Evolutionary conservation across 2,329 filamentous ascomycete species (phyloP), one percentile per base, ranked within the genome.

Genomic region (Fusarium citri): DNA sequence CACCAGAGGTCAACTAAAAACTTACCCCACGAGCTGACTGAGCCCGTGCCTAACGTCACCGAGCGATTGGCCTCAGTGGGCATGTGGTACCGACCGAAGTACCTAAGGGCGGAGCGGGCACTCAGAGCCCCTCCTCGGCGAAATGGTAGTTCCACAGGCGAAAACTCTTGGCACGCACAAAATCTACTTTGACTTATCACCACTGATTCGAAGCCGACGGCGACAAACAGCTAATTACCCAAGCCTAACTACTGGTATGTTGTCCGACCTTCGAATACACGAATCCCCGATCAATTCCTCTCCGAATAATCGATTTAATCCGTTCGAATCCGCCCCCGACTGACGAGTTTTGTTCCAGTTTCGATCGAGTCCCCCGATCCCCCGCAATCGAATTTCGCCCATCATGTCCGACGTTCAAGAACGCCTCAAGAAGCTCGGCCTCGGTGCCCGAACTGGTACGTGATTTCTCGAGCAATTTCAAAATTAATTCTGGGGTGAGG

Each of bases 391-490:
- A 72, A 69, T 74, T 72, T 73, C 73, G 74, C 73, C 74, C 81
- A 83, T 71, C 77, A 87, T 87, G 85, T 81, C 83, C 77, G 85
- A 87, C 78, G 78, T 87, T 74, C 85, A 87, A 82, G 85, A 87
- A 81, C 84, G 85, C 76, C 83, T 87, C 77, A 87, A 87, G 85
- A 87, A 87, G 85, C 85, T 87, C 71, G 85, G 84, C 80, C 74
- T 76, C 75, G 75, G 76, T 65, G 84, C 84, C 78, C 84, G 85
- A 81, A 93, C 91, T 84, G 91, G 91, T 93, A 89, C 78, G 91
- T 89, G 57, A 64, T 61, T 63, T 62, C 30, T 58, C 58, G 50
- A 53, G 26, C 41, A 51, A 63, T 47, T 49, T 55, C 4, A n/a
- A 20, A 48, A 16, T 37, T 26, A 28, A 37, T 25, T 26, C 16